phyloP scores from a whole-genome alignment of 768 basidiomycete species.

The Mycena crocata region DNA sequence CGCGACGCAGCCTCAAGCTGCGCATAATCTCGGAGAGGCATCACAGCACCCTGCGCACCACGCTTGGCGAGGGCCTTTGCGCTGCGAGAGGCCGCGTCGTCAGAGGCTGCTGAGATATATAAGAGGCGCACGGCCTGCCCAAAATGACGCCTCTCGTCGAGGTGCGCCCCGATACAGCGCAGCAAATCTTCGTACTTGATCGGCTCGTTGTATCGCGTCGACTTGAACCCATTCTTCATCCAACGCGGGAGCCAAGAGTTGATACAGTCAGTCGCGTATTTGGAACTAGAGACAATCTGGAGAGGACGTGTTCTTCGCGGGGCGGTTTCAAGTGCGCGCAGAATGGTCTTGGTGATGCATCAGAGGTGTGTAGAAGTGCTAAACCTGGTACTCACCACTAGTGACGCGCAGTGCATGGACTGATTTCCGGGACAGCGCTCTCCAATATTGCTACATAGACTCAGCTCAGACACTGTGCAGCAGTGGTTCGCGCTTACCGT shows the following conservation, averaged over 20 bases:
- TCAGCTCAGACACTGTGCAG: background rate
- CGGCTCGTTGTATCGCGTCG: background rate
- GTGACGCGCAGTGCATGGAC: background rate
- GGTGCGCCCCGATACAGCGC: background rate
- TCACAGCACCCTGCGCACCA: background rate
- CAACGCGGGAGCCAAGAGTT: slow-evolving; percentile 6
- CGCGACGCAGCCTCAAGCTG: background rate
- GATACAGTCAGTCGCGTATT: slow-evolving; percentile 9
- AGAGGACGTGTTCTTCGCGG: background rate
- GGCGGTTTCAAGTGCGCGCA: slow-evolving; percentile 5
- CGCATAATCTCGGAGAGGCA: background rate
- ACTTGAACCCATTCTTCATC: slow-evolving; percentile 6
- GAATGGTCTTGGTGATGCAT: background rate
- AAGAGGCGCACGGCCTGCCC: background rate
- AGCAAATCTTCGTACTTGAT: background rate
- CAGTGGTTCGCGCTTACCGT: background rate
- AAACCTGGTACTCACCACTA: background rate
- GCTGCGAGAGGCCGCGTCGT: background rate
- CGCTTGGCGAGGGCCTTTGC: background rate
- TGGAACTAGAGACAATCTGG: slow-evolving; percentile 1
- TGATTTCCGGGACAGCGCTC: slow-evolving; percentile 17
- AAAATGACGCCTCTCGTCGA: background rate
- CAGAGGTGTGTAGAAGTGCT: background rate
- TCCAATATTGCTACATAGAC: background rate
- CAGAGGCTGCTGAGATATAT: background rate